Evolutionary conservation across 164 flowering plant genomes (phyloP).

Genomic region (Platanus orientalis): DNA sequence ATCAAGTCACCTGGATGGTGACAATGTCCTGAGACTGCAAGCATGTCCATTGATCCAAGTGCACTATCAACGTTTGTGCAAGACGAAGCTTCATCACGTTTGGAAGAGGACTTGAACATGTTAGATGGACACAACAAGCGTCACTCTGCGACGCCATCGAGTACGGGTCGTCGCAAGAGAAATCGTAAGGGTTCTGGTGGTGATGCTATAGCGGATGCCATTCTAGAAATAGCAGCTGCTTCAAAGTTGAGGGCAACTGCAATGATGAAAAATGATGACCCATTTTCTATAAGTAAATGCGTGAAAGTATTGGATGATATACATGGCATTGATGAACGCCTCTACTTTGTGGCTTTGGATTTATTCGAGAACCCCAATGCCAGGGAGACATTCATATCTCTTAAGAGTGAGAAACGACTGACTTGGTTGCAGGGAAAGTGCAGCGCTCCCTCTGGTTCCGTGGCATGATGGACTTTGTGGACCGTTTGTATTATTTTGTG

Average conservation of each 20-base stretch:
- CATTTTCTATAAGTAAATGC: slow-evolving; percentile 72
- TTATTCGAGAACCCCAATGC: too few species aligned
- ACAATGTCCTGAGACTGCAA: slow-evolving; percentile 24
- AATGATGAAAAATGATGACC: slow-evolving; percentile 53
- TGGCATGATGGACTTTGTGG: too few species aligned
- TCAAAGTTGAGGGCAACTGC: slow-evolving; percentile 69
- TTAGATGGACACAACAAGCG: slow-evolving; percentile 60
- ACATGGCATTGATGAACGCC: slow-evolving; percentile 64
- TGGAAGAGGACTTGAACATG: slow-evolving; percentile 59
- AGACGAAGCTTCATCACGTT: slow-evolving; percentile 65
- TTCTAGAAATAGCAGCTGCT: slow-evolving; percentile 80
- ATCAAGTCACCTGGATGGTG: slow-evolving; percentile 8
- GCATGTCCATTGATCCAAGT: slow-evolving; percentile 44
- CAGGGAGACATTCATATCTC: too few species aligned
- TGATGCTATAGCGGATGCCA: slow-evolving; percentile 75
- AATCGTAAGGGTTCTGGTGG: slow-evolving; percentile 56
- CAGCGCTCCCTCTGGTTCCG: too few species aligned
- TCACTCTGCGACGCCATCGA: slow-evolving; percentile 32
- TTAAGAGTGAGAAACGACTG: too few species aligned
- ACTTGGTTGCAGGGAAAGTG: too few species aligned
- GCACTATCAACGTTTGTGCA: slow-evolving; percentile 30
- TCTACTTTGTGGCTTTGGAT: too few species aligned
- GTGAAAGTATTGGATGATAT: slow-evolving; percentile 62
- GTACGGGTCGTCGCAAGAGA: slow-evolving; percentile 56
- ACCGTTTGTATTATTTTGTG: too few species aligned